Base-by-base conservation (phyloP, 164 flowering plant species). In the grape (Vitis vinifera) region DNA sequence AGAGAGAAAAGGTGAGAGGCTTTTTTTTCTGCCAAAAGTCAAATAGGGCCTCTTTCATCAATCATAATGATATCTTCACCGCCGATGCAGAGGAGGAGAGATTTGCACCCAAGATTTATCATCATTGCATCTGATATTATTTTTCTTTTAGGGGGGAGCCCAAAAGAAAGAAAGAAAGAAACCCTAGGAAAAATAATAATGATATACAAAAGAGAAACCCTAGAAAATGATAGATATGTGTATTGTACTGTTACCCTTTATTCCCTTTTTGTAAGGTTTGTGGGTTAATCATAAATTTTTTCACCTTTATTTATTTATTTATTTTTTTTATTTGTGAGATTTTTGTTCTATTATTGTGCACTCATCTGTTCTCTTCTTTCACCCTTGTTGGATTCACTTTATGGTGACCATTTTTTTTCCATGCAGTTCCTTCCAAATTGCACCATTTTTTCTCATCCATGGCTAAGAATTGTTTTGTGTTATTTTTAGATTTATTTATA, bases 101-200 rank as follows among this genome's bases (percentile, higher is more conserved):
- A 86, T 83, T 79, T 87, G 84, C 87, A 79, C 77, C 85, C 72
- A 81, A 85, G 88, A 86, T 89, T 83, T 79, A 84, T 83, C 91
- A 89, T 87, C 88, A 89, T 89, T 86, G 85, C 83, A 62, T 17
- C 53, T 64, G 71, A 71, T 71, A 63, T 79, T 71, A 50, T 62
- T 67, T 69, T 75, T 72, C 44, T 62, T 74, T 80, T 73, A 23
- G 27, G 27, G 69, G 67, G 65, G 62, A 57, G 48, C 69, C 61
- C 69, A 72, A 78, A 74, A 72, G 68, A 75, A 65, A 69, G 44
- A 71, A 71, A 37, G 7, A 37, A 6, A 37, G 44, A 37, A 37
- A 37, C 44, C 44, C 7, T 37, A 37, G 44, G 7, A 37, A 23
- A 23, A 23, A 23, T 23, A 23, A 23, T 23, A 23, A 23, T 23